phyloP scores from a whole-genome alignment of 306 rosid genomes.

The Gynostemma pentaphyllum region DNA sequence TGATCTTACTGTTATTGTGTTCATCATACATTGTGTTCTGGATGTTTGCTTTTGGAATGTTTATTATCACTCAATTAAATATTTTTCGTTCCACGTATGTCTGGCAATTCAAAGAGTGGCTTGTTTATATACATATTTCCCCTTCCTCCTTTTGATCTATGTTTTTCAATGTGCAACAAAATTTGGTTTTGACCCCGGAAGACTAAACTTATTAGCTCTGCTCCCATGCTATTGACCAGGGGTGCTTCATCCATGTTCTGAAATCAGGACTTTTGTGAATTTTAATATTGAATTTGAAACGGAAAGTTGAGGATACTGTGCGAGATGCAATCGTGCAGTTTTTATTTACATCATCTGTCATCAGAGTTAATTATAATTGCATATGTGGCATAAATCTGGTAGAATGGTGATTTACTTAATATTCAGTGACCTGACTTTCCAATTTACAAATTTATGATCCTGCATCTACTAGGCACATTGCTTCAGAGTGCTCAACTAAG shows the following conservation, averaged over 20 bases:
- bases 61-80: background rate
- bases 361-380: background rate
- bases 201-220: no score
- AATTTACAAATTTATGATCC: background rate
- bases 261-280: background rate
- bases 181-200: background rate
- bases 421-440: background rate
- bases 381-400: background rate
- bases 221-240: background rate
- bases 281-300: background rate
- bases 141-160: background rate
- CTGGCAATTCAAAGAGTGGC: background rate
- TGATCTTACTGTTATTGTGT: background rate
- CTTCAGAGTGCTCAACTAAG: constrained; percentile 89
- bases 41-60: background rate
- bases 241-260: background rate
- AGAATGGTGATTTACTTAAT: background rate
- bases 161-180: background rate
- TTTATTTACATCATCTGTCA: background rate
- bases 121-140: background rate
- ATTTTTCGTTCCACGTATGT: background rate
- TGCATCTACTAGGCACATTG: constrained; percentile 57
- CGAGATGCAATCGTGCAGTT: background rate
- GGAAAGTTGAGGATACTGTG: background rate
- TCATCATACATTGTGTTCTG: background rate